These are phyloP conservation scores for Anacardium occidentale DNA, from an alignment of 345 rosid species.

Conservation along the genomic window DNA sequence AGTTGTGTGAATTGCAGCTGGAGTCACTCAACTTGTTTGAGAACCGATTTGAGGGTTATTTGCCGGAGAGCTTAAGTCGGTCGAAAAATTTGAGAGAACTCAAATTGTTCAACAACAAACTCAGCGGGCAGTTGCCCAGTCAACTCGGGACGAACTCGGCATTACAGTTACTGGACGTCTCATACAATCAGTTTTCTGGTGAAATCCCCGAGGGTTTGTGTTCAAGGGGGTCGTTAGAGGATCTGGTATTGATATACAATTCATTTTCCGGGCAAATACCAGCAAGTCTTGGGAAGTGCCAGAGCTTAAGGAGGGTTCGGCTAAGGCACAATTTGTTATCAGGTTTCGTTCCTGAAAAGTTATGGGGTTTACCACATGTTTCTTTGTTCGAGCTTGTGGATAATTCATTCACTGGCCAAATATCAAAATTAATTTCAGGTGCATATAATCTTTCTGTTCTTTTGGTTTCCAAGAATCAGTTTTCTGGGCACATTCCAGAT, in stretches of 20 bases:
- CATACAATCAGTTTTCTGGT: slow-evolving; percentile 64
- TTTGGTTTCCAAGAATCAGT: slow-evolving; percentile 53
- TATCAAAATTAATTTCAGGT: slow-evolving; percentile 41
- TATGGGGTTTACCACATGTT: slow-evolving; percentile 75
- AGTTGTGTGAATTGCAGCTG: slow-evolving; percentile 55
- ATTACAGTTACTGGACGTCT: slow-evolving; percentile 50
- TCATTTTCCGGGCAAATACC: slow-evolving; percentile 74
- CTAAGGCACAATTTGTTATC: slow-evolving; percentile 53
- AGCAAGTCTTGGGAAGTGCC: slow-evolving; percentile 49
- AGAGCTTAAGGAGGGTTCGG: slow-evolving; percentile 65
- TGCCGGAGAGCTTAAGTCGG: slow-evolving; percentile 61
- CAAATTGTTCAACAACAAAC: slow-evolving; percentile 65
- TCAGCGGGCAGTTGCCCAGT: slow-evolving; percentile 61
- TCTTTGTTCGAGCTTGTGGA: slow-evolving; percentile 62
- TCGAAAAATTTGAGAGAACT: slow-evolving; percentile 62
- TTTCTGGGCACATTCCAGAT: slow-evolving; percentile 58
- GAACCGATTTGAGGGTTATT: slow-evolving; percentile 61
- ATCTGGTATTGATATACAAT: slow-evolving; percentile 59
- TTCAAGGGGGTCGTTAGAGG: slow-evolving; percentile 45
- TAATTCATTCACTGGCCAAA: slow-evolving; percentile 56
- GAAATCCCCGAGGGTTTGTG: slow-evolving; percentile 63
- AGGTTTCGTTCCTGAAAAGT: slow-evolving; percentile 52
- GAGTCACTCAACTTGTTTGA: slow-evolving; percentile 61
- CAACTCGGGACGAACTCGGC: slow-evolving; percentile 65
- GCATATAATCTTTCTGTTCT: slow-evolving; percentile 68